Conservation (phyloP, 441 rosid species). For the Bruguiera hainesii region DNA sequence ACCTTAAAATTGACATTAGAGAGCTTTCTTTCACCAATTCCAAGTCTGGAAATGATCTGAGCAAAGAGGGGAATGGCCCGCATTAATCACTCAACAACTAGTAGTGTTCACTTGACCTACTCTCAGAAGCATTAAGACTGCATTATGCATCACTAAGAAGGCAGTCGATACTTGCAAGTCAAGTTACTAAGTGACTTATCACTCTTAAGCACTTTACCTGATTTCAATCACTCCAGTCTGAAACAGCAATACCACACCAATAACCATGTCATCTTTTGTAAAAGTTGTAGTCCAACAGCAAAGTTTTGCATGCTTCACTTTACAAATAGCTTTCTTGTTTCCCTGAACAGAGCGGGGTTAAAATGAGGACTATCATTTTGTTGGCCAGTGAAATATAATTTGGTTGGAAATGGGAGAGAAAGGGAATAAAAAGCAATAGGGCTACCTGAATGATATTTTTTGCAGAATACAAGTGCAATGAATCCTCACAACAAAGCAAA, state of each 20-base stretch:
- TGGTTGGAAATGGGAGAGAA: slow-evolving; percentile 12
- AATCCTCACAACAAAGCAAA: slow-evolving; percentile 53
- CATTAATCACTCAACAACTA: slow-evolving; percentile 15
- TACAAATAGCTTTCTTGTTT: slow-evolving; percentile 40
- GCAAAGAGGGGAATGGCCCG: slow-evolving; percentile 15
- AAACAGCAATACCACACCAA: slow-evolving; percentile 48
- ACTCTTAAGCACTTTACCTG: slow-evolving; percentile 36
- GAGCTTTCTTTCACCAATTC: slow-evolving; percentile 56
- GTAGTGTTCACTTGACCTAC: slow-evolving; percentile 8
- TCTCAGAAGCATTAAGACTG: not conserved
- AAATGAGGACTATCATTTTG: not conserved
- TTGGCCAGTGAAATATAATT: slow-evolving; percentile 23
- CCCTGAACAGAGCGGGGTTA: slow-evolving; percentile 34
- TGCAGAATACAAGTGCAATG: slow-evolving; percentile 42
- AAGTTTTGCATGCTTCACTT: slow-evolving; percentile 50
- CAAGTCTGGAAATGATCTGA: slow-evolving; percentile 61
- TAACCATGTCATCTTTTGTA: slow-evolving; percentile 40
- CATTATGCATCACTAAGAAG: not conserved
- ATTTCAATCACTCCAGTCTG: slow-evolving; percentile 59
- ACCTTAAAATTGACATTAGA: slow-evolving; percentile 50
- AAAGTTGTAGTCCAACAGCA: slow-evolving; percentile 65
- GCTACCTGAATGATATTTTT: slow-evolving; percentile 55
- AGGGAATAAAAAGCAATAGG: slow-evolving; percentile 12
- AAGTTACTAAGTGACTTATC: not conserved
- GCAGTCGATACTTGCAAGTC: not conserved